Evolutionary conservation across 345 rosid genomes (phyloP), one percentile per base, ranked within the genome.

Genomic region (Cardamine resedifolia): DNA sequence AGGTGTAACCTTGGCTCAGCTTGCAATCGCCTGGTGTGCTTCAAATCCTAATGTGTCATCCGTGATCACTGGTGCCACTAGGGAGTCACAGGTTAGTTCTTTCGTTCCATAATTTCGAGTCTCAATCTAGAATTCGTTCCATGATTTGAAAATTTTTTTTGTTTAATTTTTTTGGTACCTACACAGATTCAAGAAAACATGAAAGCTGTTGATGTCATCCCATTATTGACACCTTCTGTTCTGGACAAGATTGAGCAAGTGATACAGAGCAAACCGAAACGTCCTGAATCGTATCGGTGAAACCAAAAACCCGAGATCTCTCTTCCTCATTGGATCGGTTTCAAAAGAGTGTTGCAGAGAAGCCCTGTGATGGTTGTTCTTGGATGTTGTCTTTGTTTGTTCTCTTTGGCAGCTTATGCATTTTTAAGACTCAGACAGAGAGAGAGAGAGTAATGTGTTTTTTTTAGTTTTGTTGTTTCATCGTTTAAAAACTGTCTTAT

Each of bases 21-120:
- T 95, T 67, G 88, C 98, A 10, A 90, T 95, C 75, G 99, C 98
- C 3, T 95, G 99, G 99, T 95, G 98, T 81, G 99, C 99, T 70
- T 81, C 90, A 48, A 95, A 95, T 78, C 98, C 96, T 57, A 91
- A 91, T 63, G 98, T 95, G 20, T 91, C 99, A 45, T 90, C 99
- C 1, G 97, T 95, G 27, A 88, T 91, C 59, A 91, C 99, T 2
- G 96, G 98, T 78, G 98, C 99, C 63, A 95, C 99, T 31, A 95
- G 89, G 81, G 98, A 95, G 69, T 86, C 91, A 64, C 99, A 95
- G 98, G 96, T 95, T 41, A 53, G 87, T 73, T 71, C 7, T 10
- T 31, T 3, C 2, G 34, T 27, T 36, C 51, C 1, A 20, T 52
- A 66, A 70, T 53, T 3, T 5, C 39, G 7, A 58, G 21, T 38